Conservation (phyloP, 139 green algal genomes). For the Marvania coccoides region DNA sequence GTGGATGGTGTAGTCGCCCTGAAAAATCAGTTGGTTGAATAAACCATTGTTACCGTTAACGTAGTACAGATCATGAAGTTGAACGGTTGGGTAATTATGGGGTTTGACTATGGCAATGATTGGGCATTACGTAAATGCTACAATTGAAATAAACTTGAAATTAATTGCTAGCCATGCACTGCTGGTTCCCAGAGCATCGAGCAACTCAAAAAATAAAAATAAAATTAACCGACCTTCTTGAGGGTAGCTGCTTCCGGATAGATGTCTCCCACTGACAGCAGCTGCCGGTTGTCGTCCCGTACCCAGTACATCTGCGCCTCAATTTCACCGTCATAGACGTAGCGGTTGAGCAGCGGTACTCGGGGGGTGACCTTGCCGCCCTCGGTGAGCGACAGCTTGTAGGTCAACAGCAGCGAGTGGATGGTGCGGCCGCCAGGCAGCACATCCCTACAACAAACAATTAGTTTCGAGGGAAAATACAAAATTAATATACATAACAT, state of each 20-base stretch:
- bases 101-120: too few species aligned
- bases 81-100: too few species aligned
- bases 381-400: conserved; percentile 71
- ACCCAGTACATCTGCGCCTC: conserved; percentile 67
- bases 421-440: conserved; percentile 54
- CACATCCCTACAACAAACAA: conserved; percentile 54
- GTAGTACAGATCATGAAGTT: too few species aligned
- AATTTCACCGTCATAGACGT: conserved; percentile 42
- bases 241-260: conserved; percentile 16
- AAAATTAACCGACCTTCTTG: conserved; percentile 4
- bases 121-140: too few species aligned
- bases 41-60: too few species aligned
- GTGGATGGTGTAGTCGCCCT: conserved; percentile 35
- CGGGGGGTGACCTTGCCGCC: conserved; percentile 56
- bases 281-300: conserved; percentile 64
- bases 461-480: too few species aligned
- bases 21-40: too few species aligned
- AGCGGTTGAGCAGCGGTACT: conserved; percentile 63
- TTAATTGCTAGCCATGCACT: too few species aligned
- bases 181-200: too few species aligned
- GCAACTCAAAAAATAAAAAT: too few species aligned
- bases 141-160: too few species aligned
- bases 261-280: conserved; percentile 42
- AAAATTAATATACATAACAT: too few species aligned
- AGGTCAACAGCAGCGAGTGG: conserved; percentile 72